Conservation (phyloP, 106 monocot species). For the Dendrobium huoshanense region DNA sequence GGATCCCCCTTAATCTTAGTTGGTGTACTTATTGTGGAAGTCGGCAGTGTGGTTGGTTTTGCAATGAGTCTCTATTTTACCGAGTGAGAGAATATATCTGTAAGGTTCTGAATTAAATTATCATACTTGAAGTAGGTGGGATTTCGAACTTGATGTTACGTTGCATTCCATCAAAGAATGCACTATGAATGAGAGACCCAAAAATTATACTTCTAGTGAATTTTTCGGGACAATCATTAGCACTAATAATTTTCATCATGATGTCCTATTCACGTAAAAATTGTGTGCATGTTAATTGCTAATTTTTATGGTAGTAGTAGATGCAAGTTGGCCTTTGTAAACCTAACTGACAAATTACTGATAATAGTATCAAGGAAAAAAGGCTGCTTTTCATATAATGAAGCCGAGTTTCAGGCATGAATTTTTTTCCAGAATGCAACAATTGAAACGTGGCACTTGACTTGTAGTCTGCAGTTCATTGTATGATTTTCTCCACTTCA, state of each 20-base stretch:
- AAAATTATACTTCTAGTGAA: background rate
- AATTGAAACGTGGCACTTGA: background rate
- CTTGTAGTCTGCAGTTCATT: background rate
- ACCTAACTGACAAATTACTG: background rate
- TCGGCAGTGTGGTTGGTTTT: background rate
- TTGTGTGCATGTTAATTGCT: background rate
- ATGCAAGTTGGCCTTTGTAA: background rate
- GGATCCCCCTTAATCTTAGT: too few species aligned
- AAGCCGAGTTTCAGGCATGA: background rate
- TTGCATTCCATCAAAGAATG: background rate
- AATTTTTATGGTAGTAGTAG: background rate
- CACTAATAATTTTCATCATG: background rate
- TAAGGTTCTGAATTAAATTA: background rate
- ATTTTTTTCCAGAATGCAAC: background rate
- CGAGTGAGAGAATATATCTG: background rate
- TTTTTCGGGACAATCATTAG: background rate
- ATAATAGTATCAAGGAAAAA: background rate
- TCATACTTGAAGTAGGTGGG: background rate
- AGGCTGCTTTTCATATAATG: background rate
- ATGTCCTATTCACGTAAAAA: background rate
- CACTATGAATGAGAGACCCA: background rate
- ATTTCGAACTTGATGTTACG: background rate
- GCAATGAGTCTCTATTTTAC: background rate
- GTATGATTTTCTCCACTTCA: background rate
- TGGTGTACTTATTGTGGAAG: background rate